phyloP scores from a whole-genome alignment of 1,284 basidiomycete genomes.

The Ceratorhiza oryzae-sativae region DNA sequence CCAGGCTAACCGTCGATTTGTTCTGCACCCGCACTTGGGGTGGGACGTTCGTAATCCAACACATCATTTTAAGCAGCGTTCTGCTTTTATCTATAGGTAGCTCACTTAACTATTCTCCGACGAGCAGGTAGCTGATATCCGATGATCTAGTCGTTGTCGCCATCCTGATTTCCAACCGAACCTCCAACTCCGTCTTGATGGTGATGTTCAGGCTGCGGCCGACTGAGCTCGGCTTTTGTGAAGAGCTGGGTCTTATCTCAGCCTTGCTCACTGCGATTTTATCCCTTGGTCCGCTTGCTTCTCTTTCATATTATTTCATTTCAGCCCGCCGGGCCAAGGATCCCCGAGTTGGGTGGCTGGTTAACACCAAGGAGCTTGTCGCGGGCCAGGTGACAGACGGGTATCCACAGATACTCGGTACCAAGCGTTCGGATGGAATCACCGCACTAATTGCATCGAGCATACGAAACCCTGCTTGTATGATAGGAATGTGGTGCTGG shows the following conservation, averaged over 20 bases:
- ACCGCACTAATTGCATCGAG: background rate
- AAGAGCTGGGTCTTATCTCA: background rate
- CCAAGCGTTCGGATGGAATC: background rate
- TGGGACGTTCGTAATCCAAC: slow-evolving; percentile 4
- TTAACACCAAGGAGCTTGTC: slow-evolving; percentile 1
- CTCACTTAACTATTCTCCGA: background rate
- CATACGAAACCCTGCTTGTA: background rate
- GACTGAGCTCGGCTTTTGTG: background rate
- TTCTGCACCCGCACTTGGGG: background rate
- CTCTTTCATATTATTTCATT: background rate
- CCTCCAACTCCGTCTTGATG: background rate
- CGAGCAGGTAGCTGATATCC: background rate
- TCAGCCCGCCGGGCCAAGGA: background rate
- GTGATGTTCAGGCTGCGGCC: background rate
- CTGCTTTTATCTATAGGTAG: background rate
- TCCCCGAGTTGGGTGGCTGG: background rate
- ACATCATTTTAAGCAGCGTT: background rate
- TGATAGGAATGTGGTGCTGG: background rate
- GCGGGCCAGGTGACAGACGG: background rate
- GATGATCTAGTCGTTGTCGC: background rate
- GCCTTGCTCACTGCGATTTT: background rate
- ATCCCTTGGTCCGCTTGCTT: background rate
- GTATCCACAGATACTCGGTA: background rate
- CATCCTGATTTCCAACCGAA: background rate
- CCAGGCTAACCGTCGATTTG: background rate